Base-by-base conservation (phyloP, 2,329 filamentous ascomycete species). In the Nemania sp. region DNA sequence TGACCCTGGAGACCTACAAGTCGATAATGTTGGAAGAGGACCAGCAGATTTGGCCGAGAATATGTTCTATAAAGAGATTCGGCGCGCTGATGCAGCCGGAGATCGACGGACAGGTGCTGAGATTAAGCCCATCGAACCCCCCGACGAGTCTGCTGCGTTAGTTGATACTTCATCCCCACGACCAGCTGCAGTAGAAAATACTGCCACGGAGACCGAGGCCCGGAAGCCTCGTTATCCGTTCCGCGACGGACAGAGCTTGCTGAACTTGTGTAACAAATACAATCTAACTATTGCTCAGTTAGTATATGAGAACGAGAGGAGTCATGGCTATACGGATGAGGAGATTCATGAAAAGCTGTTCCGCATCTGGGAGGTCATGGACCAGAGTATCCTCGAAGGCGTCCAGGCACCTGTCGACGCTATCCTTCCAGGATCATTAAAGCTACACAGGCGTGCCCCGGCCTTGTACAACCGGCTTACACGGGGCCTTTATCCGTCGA, bases 291-390 rank as follows among this genome's bases (percentile, higher is more conserved):
- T 80, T 23, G 77, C 77, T 1, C 77, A 80, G 58, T 58, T 80
- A 24, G 77, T 80, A 3, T 80, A 78, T 52, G 77, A 80, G 62
- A 80, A 80, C 47, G 77, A 80, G 55, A 79, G 77, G 67, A 77
- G 77, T 58, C 72, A 76, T 4, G 77, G 77, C 7, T 78, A 79
- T 50, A 75, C 74, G 0, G 76, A 80, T 40, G 75, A 78, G 8
- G 75, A 79, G 15, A 78, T 80, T 36, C 70, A 71, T 47, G 63
- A 71, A n/a, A 79, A 77, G 61, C 47, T 79, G 9, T 72, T 75
- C 54, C 71, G 73, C 28, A 79, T 79, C 49, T 80, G 77, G 77
- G 69, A 78, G 26, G 77, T 79, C 43, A 80, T 80, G 77, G 77
- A 80, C 48, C 70, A 73, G 15, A 79, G 77, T 48, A 80, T 80